Conservation (phyloP, 2,329 filamentous ascomycete genomes). For the Coccinonectria pachysandricola region DNA sequence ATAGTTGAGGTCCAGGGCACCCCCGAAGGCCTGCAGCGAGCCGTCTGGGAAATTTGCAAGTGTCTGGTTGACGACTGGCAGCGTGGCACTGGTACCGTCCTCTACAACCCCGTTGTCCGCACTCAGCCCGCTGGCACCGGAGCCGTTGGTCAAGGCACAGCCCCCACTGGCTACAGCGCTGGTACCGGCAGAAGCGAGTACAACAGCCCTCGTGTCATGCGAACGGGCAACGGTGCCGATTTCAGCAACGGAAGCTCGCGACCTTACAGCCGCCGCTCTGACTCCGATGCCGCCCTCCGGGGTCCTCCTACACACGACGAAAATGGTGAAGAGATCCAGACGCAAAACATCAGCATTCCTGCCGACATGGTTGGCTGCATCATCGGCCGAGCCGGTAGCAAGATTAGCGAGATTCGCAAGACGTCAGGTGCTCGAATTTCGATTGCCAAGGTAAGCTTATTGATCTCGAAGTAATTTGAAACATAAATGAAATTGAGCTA, state of each 20-base stretch:
- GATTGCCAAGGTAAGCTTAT: constrained; percentile 66
- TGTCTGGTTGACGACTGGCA: constrained; percentile 97
- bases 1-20: constrained; percentile 95
- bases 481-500: too few relatives aligned
- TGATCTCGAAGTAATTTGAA: too few relatives aligned
- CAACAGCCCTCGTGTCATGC: constrained; percentile 65
- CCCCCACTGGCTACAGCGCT: constrained; percentile 23
- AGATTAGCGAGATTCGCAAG: constrained; percentile 98
- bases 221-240: constrained; percentile 93
- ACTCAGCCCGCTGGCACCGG: constrained; percentile 55
- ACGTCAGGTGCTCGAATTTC: constrained; percentile 94
- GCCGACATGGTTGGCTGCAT: constrained; percentile 99
- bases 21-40: constrained; percentile 89
- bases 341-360: constrained; percentile 98
- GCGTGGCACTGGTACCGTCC: constrained; percentile 88
- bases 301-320: constrained; percentile 84
- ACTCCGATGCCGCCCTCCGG: constrained; percentile 69
- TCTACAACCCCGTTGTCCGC: constrained; percentile 93
- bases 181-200: constrained; percentile 43
- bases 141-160: constrained; percentile 28
- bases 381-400: constrained; percentile 87
- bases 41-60: constrained; percentile 98
- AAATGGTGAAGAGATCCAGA: constrained; percentile 95
- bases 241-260: constrained; percentile 72
- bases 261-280: constrained; percentile 67